phyloP scores from a whole-genome alignment of 1,284 basidiomycete species.

The Malassezia sp. region DNA sequence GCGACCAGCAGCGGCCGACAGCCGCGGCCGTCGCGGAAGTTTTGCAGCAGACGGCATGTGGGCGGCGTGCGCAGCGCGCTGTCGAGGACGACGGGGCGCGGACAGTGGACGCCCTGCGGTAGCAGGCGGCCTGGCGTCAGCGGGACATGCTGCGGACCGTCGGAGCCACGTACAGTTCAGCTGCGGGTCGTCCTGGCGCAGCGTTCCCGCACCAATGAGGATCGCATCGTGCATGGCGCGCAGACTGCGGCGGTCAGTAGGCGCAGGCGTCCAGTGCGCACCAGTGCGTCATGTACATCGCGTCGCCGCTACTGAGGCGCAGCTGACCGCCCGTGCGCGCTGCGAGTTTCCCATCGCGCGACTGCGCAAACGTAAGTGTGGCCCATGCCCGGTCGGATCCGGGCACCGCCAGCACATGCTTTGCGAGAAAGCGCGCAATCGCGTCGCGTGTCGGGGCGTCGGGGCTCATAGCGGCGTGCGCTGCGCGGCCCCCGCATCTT shows the following conservation, averaged over 20 bases:
- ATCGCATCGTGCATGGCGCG: conserved; percentile 77
- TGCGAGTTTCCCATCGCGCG: conserved; percentile 81
- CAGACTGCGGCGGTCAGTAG: conserved; percentile 26
- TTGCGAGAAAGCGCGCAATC: conserved; percentile 3
- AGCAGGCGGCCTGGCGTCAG: conserved; percentile 34
- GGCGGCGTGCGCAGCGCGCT: conserved; percentile 58
- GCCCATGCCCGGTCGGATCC: conserved; percentile 30
- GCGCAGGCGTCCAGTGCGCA: conserved; percentile 48
- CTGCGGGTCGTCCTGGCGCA: conserved; percentile 79
- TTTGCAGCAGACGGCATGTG: conserved; percentile 61
- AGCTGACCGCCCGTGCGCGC: conserved; percentile 63
- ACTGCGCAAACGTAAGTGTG: conserved; percentile 89
- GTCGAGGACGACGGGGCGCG: conserved; percentile 75
- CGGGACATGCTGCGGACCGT: background rate
- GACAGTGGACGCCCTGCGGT: conserved; percentile 47
- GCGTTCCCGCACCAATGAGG: conserved; percentile 75
- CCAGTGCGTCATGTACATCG: conserved; percentile 90
- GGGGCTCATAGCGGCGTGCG: too few species aligned
- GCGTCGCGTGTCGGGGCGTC: too few species aligned
- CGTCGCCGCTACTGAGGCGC: conserved; percentile 68
- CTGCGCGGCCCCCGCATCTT: too few species aligned
- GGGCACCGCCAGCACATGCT: background rate
- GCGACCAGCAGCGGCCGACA: conserved; percentile 62
- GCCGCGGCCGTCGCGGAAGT: conserved; percentile 57
- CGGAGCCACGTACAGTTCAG: conserved; percentile 58